phyloP scores from a whole-genome alignment of 2,329 filamentous ascomycete species.

The Aspergillus awamori region DNA sequence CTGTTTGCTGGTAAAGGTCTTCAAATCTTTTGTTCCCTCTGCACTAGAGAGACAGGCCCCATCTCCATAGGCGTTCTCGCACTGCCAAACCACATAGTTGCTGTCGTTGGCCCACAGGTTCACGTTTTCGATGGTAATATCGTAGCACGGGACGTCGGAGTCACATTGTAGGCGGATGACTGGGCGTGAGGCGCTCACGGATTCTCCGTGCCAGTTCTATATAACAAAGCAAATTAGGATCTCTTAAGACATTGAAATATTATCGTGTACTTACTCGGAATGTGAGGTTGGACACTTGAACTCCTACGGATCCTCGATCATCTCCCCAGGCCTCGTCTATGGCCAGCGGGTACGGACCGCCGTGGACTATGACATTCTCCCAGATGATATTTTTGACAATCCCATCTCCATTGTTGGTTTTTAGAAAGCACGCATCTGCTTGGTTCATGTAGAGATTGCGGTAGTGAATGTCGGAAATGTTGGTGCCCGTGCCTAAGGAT shows the following conservation, averaged over 20 bases:
- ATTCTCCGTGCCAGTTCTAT: conserved; percentile 3
- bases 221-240: too few relatives aligned
- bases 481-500: neutral
- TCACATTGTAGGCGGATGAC: neutral
- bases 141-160: neutral
- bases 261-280: neutral
- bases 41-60: neutral
- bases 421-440: neutral
- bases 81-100: neutral
- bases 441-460: neutral
- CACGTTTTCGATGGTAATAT: neutral
- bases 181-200: neutral
- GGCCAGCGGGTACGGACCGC: neutral
- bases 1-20: neutral
- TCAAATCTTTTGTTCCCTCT: too few relatives aligned
- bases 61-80: neutral
- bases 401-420: neutral
- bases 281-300: conserved; percentile 1
- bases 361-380: neutral
- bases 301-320: neutral
- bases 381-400: neutral
- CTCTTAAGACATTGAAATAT: too few relatives aligned
- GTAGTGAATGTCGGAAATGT: neutral
- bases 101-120: neutral
- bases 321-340: neutral